Percentiles rank a stretch among this genome's conserved stretches.
Evolutionary conservation across 768 basidiomycete genomes (phyloP).

Genomic region (Trichaptum fuscoviolaceum): DNA sequence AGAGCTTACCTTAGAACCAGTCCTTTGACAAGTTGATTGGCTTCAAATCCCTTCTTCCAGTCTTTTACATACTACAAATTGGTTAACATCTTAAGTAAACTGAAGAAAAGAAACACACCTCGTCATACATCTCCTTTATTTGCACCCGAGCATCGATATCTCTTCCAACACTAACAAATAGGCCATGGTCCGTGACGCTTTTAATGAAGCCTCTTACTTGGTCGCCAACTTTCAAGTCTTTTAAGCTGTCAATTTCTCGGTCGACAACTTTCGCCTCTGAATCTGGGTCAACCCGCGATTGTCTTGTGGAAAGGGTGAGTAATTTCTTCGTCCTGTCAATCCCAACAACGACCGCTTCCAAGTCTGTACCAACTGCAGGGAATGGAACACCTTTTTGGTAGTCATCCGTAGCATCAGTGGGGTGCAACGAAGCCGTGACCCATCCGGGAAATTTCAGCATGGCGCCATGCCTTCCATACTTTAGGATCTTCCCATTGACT

Average conservation of each 20-base stretch:
- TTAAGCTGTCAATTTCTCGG: constrained; percentile 56
- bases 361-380: constrained; percentile 56
- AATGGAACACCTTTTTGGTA: constrained; percentile 54
- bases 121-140: constrained; percentile 90
- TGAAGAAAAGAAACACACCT: constrained; percentile 34
- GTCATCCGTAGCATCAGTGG: constrained; percentile 79
- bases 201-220: constrained; percentile 87
- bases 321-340: constrained; percentile 64
- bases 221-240: constrained; percentile 65
- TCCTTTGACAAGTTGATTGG: constrained; percentile 83
- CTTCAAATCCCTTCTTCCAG: constrained; percentile 79
- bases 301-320: constrained; percentile 75
- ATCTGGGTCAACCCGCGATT: constrained; percentile 60
- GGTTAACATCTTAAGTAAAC: constrained; percentile 9
- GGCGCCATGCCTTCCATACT: constrained; percentile 65
- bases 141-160: constrained; percentile 88
- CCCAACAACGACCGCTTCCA: constrained; percentile 67
- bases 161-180: constrained; percentile 84
- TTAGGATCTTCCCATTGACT: constrained; percentile 75
- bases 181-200: constrained; percentile 76
- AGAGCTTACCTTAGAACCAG: constrained; percentile 66
- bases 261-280: constrained; percentile 49
- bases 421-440: constrained; percentile 73
- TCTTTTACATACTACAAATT: constrained; percentile 81
- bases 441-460: constrained; percentile 69